Evolutionary conservation across 495 filamentous ascomycete species (phyloP), one percentile per base, ranked within the genome.

Genomic region (Letharia columbiana): DNA sequence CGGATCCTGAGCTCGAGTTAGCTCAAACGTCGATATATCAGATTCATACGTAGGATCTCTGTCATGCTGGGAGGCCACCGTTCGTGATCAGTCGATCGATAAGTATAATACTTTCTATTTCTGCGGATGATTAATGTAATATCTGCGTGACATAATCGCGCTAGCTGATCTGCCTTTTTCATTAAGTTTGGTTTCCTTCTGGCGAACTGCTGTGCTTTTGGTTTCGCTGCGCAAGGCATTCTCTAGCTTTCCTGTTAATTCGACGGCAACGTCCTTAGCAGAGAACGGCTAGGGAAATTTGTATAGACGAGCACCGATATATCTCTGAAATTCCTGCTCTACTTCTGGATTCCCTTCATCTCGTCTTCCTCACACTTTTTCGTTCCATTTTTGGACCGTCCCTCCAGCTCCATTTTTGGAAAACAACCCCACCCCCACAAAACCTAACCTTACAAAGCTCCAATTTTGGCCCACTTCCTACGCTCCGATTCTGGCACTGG

Each of bases 101-200:
- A 69, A 28, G 54, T 69, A 67, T 69, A 71, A 56, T 71, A 71
- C 60, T 61, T 71, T 35, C 63, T 60, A 45, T 64, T 66, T 63
- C 52, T 71, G 68, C 67, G 63, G 54, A 71, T 71, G 60, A 69
- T 66, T 45, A 70, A 57, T 35, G 68, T 66, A 65, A 70, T 20
- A 31, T 70, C 68, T 60, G 61, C 67, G 42, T 64, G 40, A 67
- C 50, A 71, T 35, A 69, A 56, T 52, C 68, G 61, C 39, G 68
- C 62, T n/a, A 67, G 54, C 62, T 70, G 39, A 66, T 70, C 62
- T 60, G 58, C 52, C 61, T 70, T 70, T 47, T 64, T 70, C 13
- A 68, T 41, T 28, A 71, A 61, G 49, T 59, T 68, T n/a, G 57
- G 60, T 71, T 70, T 70, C 39, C 68, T 70, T 69, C 59, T 31